Evolutionary conservation across 2,329 filamentous ascomycete species (phyloP), one percentile per base, ranked within the genome.

Genomic region (Hymenoscyphus linearis): DNA sequence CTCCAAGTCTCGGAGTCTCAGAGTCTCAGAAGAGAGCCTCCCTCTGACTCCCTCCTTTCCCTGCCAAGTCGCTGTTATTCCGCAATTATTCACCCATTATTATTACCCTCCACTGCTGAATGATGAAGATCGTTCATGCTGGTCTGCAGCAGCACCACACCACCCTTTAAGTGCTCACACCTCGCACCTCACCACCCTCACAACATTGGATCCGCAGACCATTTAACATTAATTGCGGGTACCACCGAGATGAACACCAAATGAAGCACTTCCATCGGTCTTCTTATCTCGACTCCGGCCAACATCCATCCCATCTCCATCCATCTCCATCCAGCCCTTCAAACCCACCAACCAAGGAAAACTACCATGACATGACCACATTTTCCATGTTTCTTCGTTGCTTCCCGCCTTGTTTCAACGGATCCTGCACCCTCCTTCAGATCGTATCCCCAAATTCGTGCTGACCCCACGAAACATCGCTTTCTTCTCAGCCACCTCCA

Each of bases 211-310:
- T 60, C 52, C 55, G 40, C 58, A 26, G 56, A 37, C 13, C 22
- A 44, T 57, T 57, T 57, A 57, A 57, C 55, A 57, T 57, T 57
- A 56, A 37, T 36, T 18, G 58, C 53, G 58, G 58, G 58, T 60
- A 60, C 58, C 58, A 52, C 58, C 58, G 58, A 60, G 56, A 56
- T 60, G n/a, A 56, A 47, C 31, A 60, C 37, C 37, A 47, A 22
- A 22, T 47, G 40, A 22, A 47, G 40, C 40, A 22, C 40, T 22
- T 16, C 40, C n/a, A 22, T 22, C n/a, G 4, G n/a, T 16, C 14
- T 22, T 12, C 40, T 25, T 47, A 47, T 47, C 40, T 47, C 40
- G 3, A 25, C 40, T 10, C 14, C 36, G 14, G 14, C 36, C 2
- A 40, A n/a, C n/a, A n/a, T n/a, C n/a, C n/a, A n/a, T n/a, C n/a